phyloP scores from a whole-genome alignment of 257 asterid species.

The Echites panduratus region DNA sequence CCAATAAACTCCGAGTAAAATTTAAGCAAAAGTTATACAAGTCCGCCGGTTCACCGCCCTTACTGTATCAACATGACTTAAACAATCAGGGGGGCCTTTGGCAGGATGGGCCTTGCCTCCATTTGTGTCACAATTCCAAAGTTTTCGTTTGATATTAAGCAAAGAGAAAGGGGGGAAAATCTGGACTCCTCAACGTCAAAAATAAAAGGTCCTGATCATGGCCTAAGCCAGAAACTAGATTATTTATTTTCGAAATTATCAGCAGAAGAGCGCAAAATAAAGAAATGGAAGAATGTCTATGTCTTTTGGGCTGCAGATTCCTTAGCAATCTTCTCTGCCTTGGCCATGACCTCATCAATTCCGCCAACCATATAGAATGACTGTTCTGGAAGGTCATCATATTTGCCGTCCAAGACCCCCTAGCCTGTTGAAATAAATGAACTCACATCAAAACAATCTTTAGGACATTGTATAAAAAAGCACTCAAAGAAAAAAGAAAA shows the following conservation, averaged over 20 bases:
- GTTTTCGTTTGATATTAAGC: slow-evolving; percentile 13
- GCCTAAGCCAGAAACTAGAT: slow-evolving; percentile 45
- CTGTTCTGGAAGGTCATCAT: slow-evolving; percentile 85
- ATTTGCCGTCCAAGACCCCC: slow-evolving; percentile 90
- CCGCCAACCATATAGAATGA: slow-evolving; percentile 99
- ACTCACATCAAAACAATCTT: background rate
- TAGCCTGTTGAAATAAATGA: slow-evolving; percentile 42
- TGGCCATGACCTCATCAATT: slow-evolving; percentile 86
- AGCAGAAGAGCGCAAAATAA: no score
- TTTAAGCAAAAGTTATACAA: slow-evolving; percentile 50
- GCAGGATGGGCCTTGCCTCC: slow-evolving; percentile 34
- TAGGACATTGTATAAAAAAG: background rate
- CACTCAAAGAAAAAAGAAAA: background rate
- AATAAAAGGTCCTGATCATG: slow-evolving; percentile 30
- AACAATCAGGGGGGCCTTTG: slow-evolving; percentile 31
- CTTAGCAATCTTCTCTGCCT: slow-evolving; percentile 97
- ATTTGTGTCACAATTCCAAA: slow-evolving; percentile 30
- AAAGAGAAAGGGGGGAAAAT: slow-evolving; percentile 21
- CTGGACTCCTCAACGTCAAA: slow-evolving; percentile 29
- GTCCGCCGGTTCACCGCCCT: slow-evolving; percentile 29
- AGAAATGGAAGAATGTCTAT: slow-evolving; percentile 3
- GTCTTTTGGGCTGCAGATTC: slow-evolving; percentile 60
- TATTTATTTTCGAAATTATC: slow-evolving; percentile 60
- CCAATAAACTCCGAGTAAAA: no score
- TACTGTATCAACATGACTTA: slow-evolving; percentile 37